Base-by-base conservation (phyloP, 164 flowering plant species). In the Chimonanthus praecox region DNA sequence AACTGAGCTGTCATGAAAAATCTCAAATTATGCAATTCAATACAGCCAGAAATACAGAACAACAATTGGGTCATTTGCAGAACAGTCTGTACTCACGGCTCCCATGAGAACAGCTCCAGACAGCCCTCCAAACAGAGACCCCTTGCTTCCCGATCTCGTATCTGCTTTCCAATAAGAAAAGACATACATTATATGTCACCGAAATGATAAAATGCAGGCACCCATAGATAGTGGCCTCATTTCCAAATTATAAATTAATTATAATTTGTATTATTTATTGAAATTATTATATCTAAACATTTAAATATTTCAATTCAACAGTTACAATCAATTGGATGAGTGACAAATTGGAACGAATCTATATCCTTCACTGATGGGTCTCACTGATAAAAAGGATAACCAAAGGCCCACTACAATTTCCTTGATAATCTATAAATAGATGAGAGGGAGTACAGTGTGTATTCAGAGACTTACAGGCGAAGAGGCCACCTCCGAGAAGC, bases 401-500 rank as follows among this genome's bases (percentile, higher is more conserved):
- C 1, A 33, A 33, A 33, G 33, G 33, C 33, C 33, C 33, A 33
- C 33, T 33, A 33, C 33, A 33, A 33, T 33, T 33, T 33, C 33
- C 33, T 33, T 1, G 33, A 33, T 33, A 33, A 33, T 33, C 33
- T 33, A 33, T 13, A 6, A 62, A 8, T 65, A 49, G 61, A 66
- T 46, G 70, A 47, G 70, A 68, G 70, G 18, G 70, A 68, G 50
- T 1, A 46, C 15, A 49, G 11, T 4, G 4, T 20, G 4, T 33
- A 20, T 18, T 64, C 47, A 64, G 45, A 66, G n/a, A 9, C 72
- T 64, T 75, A 83, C 87, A 86, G 64, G 87, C 87, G 76, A 83
- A 86, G 66, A 84, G 74, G 45, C 87, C 88, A 45, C 88, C 88
- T 43, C 82, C 82, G 33, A 86, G 75, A n/a, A 86, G 87, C 3